phyloP scores from a whole-genome alignment of 164 flowering plant species.

The Magnolia officinalis region DNA sequence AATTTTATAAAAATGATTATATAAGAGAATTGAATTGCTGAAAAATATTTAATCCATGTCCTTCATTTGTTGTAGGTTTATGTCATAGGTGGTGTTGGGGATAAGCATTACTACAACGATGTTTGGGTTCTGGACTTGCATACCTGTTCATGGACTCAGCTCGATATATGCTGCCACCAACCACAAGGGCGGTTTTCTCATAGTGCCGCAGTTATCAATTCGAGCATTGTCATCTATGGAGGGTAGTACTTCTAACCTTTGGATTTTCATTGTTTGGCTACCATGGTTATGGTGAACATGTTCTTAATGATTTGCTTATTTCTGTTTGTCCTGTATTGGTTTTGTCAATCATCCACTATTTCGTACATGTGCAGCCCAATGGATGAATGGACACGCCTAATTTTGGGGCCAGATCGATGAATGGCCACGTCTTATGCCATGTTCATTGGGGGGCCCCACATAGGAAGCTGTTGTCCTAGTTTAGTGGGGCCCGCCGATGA shows the following conservation, averaged over 20 bases:
- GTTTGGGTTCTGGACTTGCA: constrained; percentile 72
- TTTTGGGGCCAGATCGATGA: no score
- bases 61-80: constrained; percentile 48
- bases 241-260: constrained; percentile 42
- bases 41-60: background rate
- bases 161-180: constrained; percentile 59
- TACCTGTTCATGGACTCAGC: constrained; percentile 62
- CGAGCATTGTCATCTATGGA: constrained; percentile 77
- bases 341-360: background rate
- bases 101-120: constrained; percentile 79
- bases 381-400: no score
- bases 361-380: no score
- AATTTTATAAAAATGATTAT: background rate
- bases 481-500: no score
- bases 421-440: no score
- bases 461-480: no score
- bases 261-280: background rate
- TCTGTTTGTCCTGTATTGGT: background rate
- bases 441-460: no score
- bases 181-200: constrained; percentile 97
- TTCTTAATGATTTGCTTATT: background rate
- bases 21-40: background rate
- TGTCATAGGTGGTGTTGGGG: constrained; percentile 89
- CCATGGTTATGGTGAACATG: background rate
- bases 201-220: constrained; percentile 56